Percentiles rank a stretch among this genome's conserved stretches.
Evolutionary conservation across 371 early-diverging fungal genomes (phyloP).

Genomic region (Coemansia sp.): DNA sequence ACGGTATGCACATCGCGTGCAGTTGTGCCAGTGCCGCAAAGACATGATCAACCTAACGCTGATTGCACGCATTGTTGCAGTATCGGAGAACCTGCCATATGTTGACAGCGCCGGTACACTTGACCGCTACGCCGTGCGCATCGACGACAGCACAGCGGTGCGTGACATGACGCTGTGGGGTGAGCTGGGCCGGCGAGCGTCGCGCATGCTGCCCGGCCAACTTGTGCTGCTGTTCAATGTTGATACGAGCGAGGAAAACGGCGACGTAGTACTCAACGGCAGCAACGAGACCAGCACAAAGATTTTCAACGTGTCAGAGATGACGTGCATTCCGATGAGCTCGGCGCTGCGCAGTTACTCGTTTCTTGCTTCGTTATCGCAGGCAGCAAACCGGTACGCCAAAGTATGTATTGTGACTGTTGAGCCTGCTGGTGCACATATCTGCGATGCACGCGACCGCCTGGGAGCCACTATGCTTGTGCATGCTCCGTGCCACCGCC

Average conservation of each 20-base stretch:
- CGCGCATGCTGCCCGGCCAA: slow-evolving; percentile 37
- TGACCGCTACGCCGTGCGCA: slow-evolving; percentile 28
- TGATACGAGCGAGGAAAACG: slow-evolving; percentile 25
- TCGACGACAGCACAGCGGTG: slow-evolving; percentile 22
- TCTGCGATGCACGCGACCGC: slow-evolving; percentile 37
- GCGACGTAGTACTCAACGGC: slow-evolving; percentile 34
- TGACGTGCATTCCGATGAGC: slow-evolving; percentile 26
- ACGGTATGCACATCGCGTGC: slow-evolving; percentile 34
- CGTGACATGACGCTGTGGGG: slow-evolving; percentile 43
- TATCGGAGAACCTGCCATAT: slow-evolving; percentile 37
- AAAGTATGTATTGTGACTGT: slow-evolving; percentile 15
- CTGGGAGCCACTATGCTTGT: slow-evolving; percentile 25
- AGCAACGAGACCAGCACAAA: slow-evolving; percentile 17
- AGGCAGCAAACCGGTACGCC: slow-evolving; percentile 18
- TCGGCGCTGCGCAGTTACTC: slow-evolving; percentile 27
- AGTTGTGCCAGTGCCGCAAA: slow-evolving; percentile 21
- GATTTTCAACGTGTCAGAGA: slow-evolving; percentile 24
- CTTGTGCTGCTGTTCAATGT: slow-evolving; percentile 22
- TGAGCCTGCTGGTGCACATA: neutral
- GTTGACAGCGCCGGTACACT: neutral
- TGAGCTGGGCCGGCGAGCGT: slow-evolving; percentile 18
- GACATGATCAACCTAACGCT: slow-evolving; percentile 33
- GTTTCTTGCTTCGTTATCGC: slow-evolving; percentile 8
- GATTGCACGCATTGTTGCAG: slow-evolving; percentile 26
- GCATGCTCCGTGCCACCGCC: slow-evolving; percentile 19